Evolutionary conservation across 1,284 basidiomycete species (phyloP).

Genomic region (Leccinum huronense): DNA sequence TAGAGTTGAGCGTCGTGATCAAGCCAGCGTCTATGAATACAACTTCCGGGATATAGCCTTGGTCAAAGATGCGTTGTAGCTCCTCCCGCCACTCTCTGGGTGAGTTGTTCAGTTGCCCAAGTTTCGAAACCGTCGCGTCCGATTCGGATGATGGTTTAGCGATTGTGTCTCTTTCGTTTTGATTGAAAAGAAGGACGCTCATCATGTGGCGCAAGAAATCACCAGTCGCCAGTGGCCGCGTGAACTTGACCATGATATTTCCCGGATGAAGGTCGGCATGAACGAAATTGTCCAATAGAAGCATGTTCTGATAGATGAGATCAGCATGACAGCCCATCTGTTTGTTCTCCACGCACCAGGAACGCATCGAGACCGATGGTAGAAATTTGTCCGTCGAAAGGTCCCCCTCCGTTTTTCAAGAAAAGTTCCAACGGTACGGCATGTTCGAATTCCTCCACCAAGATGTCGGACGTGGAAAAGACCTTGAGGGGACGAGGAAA

Average conservation of each 20-base stretch:
- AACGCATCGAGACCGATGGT: constrained; percentile 95
- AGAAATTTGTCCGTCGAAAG: constrained; percentile 87
- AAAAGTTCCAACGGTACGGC: constrained; percentile 91
- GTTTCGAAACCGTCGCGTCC: constrained; percentile 66
- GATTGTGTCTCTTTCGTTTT: constrained; percentile 37
- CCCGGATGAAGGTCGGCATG: constrained; percentile 95
- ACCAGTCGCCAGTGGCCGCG: constrained; percentile 68
- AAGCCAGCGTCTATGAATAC: constrained; percentile 97
- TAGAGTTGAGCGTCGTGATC: constrained; percentile 80
- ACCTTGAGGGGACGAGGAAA: constrained; percentile 86
- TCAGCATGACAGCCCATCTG: constrained; percentile 13
- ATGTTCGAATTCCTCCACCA: constrained; percentile 94
- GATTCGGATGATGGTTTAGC: constrained; percentile 45
- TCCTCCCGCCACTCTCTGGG: constrained; percentile 71
- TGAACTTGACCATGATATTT: constrained; percentile 98
- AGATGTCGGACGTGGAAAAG: constrained; percentile 78
- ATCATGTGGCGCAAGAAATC: constrained; percentile 60
- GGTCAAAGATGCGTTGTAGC: constrained; percentile 59
- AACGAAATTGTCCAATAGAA: constrained; percentile 97
- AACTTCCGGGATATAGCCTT: constrained; percentile 91
- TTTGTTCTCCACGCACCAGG: constrained; percentile 55
- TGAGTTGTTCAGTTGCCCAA: constrained; percentile 57
- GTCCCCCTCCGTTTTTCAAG: constrained; percentile 85
- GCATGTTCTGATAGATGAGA: constrained; percentile 76
- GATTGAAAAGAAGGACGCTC: constrained; percentile 37